A percentile compares a stretch with the other conserved stretches of the same genome.
Conservation (phyloP, 2,329 filamentous ascomycete genomes). For the Claviceps paspali region DNA sequence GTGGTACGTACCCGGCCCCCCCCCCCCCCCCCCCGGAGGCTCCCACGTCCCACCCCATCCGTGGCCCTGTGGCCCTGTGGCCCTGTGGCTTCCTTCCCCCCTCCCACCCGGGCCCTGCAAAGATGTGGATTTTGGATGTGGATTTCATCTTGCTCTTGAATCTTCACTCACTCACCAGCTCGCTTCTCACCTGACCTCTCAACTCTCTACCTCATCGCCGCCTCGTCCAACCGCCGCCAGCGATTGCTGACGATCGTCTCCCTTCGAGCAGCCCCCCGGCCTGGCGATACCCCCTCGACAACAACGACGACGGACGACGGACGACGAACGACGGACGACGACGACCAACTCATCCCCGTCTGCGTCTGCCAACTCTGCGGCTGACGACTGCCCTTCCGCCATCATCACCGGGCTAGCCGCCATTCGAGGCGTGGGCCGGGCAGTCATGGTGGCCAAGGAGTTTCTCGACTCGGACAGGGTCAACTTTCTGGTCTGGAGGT, state of each 20-base stretch:
- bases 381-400: not conserved
- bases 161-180: slow-evolving; percentile 12
- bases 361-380: not conserved
- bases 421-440: slow-evolving; percentile 16
- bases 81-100: not conserved
- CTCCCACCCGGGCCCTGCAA: not conserved
- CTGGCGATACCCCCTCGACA: slow-evolving; percentile 3
- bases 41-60: not conserved
- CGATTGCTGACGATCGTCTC: not conserved
- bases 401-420: slow-evolving; percentile 10
- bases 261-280: no score
- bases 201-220: slow-evolving; percentile 4
- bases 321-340: no score
- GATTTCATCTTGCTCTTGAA: slow-evolving; percentile 13
- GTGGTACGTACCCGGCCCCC: not conserved
- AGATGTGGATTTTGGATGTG: slow-evolving; percentile 6
- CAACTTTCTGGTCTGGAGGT: slow-evolving; percentile 60
- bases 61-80: not conserved
- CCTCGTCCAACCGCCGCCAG: not conserved
- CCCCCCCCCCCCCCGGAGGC: not conserved
- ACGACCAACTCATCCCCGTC: no score
- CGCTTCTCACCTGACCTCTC: slow-evolving; percentile 3
- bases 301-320: not conserved
- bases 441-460: slow-evolving; percentile 39
- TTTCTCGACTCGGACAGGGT: slow-evolving; percentile 50